Conservation (phyloP, 176 grass and related monocot genomes). For the Metroxylon sagu region DNA sequence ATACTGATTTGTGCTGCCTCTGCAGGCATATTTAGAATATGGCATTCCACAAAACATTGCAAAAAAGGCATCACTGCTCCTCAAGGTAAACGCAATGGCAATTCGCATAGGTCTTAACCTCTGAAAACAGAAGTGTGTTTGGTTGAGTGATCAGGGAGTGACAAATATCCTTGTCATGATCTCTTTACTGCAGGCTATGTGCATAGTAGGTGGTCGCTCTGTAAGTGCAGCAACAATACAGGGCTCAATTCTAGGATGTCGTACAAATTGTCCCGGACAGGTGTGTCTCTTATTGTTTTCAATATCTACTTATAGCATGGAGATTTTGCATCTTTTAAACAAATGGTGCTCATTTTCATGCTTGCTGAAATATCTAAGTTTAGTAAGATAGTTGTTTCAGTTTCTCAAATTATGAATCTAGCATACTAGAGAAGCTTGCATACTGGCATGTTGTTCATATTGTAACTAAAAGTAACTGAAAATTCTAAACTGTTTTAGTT, state of each 20-base stretch:
- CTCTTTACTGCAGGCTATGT: constrained; percentile 1
- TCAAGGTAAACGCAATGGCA: constrained; percentile 1
- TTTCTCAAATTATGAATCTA: too few species aligned
- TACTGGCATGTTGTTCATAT: too few species aligned
- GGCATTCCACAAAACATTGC: constrained; percentile 3
- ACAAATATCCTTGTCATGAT: not conserved
- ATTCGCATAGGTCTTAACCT: not conserved
- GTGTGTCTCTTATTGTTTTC: not conserved
- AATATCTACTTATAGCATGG: too few species aligned
- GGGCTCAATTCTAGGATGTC: constrained; percentile 7
- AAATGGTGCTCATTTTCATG: too few species aligned
- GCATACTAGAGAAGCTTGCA: too few species aligned
- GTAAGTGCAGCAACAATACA: constrained; percentile 15
- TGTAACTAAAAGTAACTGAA: too few species aligned
- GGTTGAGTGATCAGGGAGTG: not conserved
- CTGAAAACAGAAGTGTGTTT: too few species aligned
- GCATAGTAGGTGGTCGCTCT: constrained; percentile 3
- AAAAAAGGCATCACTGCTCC: constrained; percentile 1
- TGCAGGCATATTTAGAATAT: constrained; percentile 5
- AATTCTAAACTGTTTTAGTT: too few species aligned
- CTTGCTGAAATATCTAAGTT: too few species aligned
- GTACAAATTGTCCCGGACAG: not conserved
- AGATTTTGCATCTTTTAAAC: too few species aligned
- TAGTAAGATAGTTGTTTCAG: too few species aligned
- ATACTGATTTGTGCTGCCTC: not conserved